Evolutionary conservation across 148 eudicot species (phyloP).

Genomic region (Bassia scoparia): DNA sequence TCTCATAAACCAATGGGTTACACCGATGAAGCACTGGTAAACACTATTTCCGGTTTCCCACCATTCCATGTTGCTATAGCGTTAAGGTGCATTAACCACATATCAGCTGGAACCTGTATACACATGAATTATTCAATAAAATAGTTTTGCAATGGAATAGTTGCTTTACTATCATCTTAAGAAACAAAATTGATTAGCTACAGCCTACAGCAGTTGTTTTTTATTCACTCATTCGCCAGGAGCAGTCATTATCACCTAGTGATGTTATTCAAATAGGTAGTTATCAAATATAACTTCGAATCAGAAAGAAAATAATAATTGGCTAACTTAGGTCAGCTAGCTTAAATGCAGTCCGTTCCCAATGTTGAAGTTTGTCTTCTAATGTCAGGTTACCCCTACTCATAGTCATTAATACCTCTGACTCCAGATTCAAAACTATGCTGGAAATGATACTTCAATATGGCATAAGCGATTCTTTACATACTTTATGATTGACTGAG

Average conservation of each 20-base stretch:
- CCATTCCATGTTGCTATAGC: conserved; percentile 88
- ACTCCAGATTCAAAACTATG: not conserved
- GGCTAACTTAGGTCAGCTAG: not conserved
- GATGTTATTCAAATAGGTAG: no score
- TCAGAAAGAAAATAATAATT: not conserved
- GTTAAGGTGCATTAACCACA: conserved; percentile 89
- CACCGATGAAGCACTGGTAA: conserved; percentile 92
- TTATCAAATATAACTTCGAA: no score
- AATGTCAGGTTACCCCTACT: no score
- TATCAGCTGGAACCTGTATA: conserved; percentile 88
- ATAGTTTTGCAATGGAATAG: not conserved
- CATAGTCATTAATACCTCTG: no score
- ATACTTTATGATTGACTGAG: not conserved
- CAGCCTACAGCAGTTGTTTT: not conserved
- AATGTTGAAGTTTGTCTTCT: no score
- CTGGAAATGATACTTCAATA: not conserved
- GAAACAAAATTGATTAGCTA: not conserved
- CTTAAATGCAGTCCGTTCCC: no score
- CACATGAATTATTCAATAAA: not conserved
- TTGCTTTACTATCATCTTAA: not conserved
- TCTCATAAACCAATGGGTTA: conserved; percentile 70
- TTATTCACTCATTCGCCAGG: not conserved
- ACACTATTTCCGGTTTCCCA: conserved; percentile 59
- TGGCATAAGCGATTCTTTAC: not conserved
- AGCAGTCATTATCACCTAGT: not conserved